phyloP scores from a whole-genome alignment of 192 early-diverging fungal genomes.

The Phycomyces nitens region DNA sequence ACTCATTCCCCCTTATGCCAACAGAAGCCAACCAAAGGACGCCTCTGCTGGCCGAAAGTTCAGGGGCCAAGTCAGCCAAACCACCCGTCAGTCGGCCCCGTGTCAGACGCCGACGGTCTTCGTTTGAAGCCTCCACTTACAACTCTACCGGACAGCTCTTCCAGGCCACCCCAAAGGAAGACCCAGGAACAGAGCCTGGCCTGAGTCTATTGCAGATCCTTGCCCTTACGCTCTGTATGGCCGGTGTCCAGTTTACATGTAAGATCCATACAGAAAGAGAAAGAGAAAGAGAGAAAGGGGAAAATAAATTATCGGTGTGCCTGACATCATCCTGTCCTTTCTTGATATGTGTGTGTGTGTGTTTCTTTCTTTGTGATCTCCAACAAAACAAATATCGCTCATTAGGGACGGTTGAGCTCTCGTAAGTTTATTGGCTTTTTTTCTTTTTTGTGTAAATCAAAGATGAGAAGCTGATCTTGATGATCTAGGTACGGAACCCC shows the following conservation, averaged over 20 bases:
- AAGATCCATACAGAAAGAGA: no score
- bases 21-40: no score
- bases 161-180: not conserved
- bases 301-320: not conserved
- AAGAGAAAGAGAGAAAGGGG: no score
- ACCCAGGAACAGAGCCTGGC: conserved; percentile 2
- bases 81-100: conserved; percentile 15
- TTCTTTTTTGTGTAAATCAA: not conserved
- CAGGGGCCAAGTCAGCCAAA: not conserved
- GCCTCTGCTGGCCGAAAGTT: not conserved
- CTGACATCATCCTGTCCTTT: not conserved
- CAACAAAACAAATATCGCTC: not conserved
- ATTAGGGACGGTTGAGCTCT: conserved; percentile 70
- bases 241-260: conserved; percentile 72
- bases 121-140: conserved; percentile 26
- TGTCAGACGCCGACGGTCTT: conserved; percentile 10
- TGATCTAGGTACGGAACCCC: conserved; percentile 68
- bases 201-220: conserved; percentile 27
- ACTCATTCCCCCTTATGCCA: no score
- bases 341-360: not conserved
- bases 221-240: conserved; percentile 52
- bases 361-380: not conserved
- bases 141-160: not conserved
- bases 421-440: conserved; percentile 27
- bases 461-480: not conserved